These are phyloP conservation scores for Oenanthe javanica DNA, from an alignment of 140 eudicot genomes.

Conservation along the genomic window DNA sequence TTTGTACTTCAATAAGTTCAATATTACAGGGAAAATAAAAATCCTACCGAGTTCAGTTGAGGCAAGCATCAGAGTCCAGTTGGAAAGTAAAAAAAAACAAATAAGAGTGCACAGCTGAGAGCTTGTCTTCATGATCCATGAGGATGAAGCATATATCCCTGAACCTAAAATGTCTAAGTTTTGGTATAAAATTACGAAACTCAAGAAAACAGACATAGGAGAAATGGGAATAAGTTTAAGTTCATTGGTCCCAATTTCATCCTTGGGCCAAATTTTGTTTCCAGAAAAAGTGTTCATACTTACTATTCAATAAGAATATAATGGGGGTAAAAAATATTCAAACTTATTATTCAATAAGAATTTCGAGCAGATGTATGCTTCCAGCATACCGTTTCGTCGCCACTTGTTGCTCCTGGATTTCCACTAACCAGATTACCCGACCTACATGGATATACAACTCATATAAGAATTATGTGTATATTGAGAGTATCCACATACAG, in stretches of 20 bases:
- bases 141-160: neutral
- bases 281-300: neutral
- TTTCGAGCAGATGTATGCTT: neutral
- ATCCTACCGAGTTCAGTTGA: neutral
- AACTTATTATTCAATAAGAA: neutral
- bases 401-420: constrained; percentile 78
- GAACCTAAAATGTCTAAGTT: neutral
- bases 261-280: neutral
- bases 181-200: neutral
- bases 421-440: constrained; percentile 91
- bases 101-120: neutral
- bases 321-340: neutral
- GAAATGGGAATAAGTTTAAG: neutral
- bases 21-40: constrained; percentile 7
- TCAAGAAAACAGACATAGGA: neutral
- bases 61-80: neutral
- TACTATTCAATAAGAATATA: neutral
- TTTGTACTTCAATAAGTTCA: constrained; percentile 7
- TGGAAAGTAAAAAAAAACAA: neutral
- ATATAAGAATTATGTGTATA: neutral
- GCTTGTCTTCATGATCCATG: neutral
- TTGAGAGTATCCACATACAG: neutral
- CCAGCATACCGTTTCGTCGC: constrained; percentile 77
- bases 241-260: neutral
- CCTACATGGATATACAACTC: constrained; percentile 30